Percentiles rank a stretch among this genome's conserved stretches.
These are phyloP conservation scores for Theobroma grandiflorum DNA, from an alignment of 441 rosid genomes.

Conservation along the genomic window DNA sequence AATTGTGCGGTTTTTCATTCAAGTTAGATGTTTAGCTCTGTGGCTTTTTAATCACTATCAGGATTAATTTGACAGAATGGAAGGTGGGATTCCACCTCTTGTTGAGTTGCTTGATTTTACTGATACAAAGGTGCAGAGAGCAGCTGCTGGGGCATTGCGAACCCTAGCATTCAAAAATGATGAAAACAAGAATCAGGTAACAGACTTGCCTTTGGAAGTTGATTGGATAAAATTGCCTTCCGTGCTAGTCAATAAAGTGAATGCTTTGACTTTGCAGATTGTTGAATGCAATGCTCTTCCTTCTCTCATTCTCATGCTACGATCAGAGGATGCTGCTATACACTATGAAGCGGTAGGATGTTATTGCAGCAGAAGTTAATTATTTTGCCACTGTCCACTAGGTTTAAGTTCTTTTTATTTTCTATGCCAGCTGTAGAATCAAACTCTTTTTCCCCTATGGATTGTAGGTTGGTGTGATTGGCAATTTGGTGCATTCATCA, in stretches of 20 bases:
- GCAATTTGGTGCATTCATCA: slow-evolving; percentile 96
- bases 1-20: slow-evolving; percentile 24
- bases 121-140: slow-evolving; percentile 93
- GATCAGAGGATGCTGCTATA: slow-evolving; percentile 97
- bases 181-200: slow-evolving; percentile 86
- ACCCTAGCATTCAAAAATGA: slow-evolving; percentile 97
- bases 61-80: slow-evolving; percentile 61
- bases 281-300: slow-evolving; percentile 97
- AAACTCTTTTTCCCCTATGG: slow-evolving; percentile 8
- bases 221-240: slow-evolving; percentile 33
- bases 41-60: slow-evolving; percentile 25
- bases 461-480: slow-evolving; percentile 94
- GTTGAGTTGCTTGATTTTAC: slow-evolving; percentile 90
- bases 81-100: slow-evolving; percentile 97
- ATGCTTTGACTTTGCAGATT: slow-evolving; percentile 62
- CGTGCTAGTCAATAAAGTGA: slow-evolving; percentile 12
- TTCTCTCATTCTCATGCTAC: slow-evolving; percentile 89
- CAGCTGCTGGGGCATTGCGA: slow-evolving; percentile 97
- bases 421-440: slow-evolving; percentile 22
- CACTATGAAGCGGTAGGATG: slow-evolving; percentile 96
- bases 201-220: slow-evolving; percentile 25
- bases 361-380: slow-evolving; percentile 15
- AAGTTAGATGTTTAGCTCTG: slow-evolving; percentile 25
- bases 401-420: slow-evolving; percentile 14
- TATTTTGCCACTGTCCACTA: slow-evolving; percentile 22